Evolutionary conservation across 495 filamentous ascomycete species (phyloP).

Genomic region (Penicillium goetzii): DNA sequence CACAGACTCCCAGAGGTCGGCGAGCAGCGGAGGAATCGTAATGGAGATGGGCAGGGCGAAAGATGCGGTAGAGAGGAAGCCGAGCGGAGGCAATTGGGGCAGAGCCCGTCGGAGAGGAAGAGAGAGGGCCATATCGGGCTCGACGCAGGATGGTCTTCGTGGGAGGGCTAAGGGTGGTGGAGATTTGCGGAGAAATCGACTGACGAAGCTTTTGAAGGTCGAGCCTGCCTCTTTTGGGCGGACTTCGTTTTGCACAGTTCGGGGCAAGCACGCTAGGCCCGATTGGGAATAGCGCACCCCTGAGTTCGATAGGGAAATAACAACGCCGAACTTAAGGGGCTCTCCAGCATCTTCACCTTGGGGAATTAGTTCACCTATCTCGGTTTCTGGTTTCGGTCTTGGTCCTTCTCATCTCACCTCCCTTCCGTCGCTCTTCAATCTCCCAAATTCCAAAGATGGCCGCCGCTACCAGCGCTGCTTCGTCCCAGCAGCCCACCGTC

Average conservation of each 20-base stretch:
- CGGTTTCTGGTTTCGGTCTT: conserved; percentile 21
- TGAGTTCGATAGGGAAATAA: conserved; percentile 43
- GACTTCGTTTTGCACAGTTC: conserved; percentile 29
- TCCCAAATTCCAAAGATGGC: conserved; percentile 46
- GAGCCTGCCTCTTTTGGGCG: conserved; percentile 21
- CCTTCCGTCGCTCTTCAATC: conserved; percentile 1
- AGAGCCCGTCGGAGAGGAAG: conserved; percentile 23
- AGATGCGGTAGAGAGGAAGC: conserved; percentile 25
- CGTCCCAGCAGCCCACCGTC: conserved; percentile 60
- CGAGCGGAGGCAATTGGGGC: conserved; percentile 26
- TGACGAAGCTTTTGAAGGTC: conserved; percentile 20
- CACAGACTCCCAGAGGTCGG: conserved; percentile 87
- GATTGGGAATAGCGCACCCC: conserved; percentile 44
- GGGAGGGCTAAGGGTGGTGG: background rate
- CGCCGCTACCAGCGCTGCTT: conserved; percentile 52
- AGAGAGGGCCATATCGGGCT: conserved; percentile 14
- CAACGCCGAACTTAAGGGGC: conserved; percentile 44
- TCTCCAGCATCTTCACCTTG: conserved; percentile 27
- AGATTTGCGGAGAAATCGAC: conserved; percentile 3
- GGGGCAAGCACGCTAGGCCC: conserved; percentile 37
- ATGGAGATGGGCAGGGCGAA: conserved; percentile 36
- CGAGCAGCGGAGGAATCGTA: conserved; percentile 62
- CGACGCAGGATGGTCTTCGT: too few species aligned
- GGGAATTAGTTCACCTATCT: conserved; percentile 19
- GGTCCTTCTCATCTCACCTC: conserved; percentile 18